Evolutionary conservation across 805 yeast genomes (phyloP).

Genomic region (Osmozyma mogii): DNA sequence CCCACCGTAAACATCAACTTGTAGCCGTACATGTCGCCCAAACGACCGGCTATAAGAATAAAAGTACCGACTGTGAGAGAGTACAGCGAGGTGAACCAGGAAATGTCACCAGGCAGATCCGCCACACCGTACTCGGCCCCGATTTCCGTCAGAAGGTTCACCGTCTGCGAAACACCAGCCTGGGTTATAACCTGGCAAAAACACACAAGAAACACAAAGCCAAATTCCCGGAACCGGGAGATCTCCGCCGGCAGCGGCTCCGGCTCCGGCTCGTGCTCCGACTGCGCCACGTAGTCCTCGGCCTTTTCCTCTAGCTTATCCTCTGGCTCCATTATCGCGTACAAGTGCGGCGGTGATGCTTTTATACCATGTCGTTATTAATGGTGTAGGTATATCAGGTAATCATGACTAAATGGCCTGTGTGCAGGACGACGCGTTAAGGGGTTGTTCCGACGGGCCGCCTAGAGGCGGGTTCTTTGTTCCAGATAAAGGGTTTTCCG

Average conservation of each 20-base stretch:
- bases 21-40: slow-evolving; percentile 31
- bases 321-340: too few relatives aligned
- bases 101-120: slow-evolving; percentile 20
- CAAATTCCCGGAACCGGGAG: slow-evolving; percentile 12
- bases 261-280: neutral
- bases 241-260: slow-evolving; percentile 16
- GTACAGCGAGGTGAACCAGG: slow-evolving; percentile 29
- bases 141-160: slow-evolving; percentile 13
- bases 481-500: too few relatives aligned
- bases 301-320: too few relatives aligned
- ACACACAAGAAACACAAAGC: slow-evolving; percentile 18
- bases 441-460: too few relatives aligned
- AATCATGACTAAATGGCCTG: too few relatives aligned
- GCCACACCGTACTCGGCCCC: slow-evolving; percentile 18
- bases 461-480: too few relatives aligned
- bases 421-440: too few relatives aligned
- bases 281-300: too few relatives aligned
- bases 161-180: slow-evolving; percentile 23
- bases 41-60: slow-evolving; percentile 24
- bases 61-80: slow-evolving; percentile 31
- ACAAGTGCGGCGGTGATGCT: too few relatives aligned
- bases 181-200: slow-evolving; percentile 24
- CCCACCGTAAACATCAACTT: slow-evolving; percentile 22
- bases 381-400: too few relatives aligned
- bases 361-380: too few relatives aligned